Conservation (phyloP, 148 eudicot genomes). For the Polygonum aviculare region DNA sequence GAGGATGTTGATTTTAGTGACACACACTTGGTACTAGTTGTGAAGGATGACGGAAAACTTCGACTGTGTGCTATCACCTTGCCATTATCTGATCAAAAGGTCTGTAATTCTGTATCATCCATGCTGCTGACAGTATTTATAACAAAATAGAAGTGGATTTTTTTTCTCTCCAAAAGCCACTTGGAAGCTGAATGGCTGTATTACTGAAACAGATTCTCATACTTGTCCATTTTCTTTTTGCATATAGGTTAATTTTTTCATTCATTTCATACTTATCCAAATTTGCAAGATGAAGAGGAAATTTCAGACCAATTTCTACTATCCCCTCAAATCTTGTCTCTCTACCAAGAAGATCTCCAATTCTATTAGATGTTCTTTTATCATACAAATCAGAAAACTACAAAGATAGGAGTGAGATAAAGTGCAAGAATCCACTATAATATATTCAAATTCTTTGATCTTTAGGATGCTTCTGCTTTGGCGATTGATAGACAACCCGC, state of each 20-base stretch:
- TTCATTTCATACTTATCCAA: background rate
- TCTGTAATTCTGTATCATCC: slow-evolving; percentile 12
- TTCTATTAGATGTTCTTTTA: background rate
- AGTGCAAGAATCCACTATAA: background rate
- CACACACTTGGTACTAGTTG: slow-evolving; percentile 58
- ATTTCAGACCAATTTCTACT: background rate
- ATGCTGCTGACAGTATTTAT: background rate
- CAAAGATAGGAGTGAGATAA: background rate
- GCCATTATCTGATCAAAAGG: slow-evolving; percentile 59
- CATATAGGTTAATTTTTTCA: background rate
- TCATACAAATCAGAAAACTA: background rate
- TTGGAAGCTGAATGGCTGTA: background rate
- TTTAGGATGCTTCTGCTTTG: background rate
- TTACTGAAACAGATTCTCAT: background rate
- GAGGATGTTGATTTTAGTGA: slow-evolving; percentile 82
- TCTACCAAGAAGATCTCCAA: background rate
- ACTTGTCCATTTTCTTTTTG: background rate
- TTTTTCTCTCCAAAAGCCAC: background rate
- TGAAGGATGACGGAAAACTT: slow-evolving; percentile 51
- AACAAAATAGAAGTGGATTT: background rate
- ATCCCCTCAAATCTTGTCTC: background rate
- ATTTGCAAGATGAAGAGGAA: background rate
- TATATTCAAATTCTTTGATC: background rate
- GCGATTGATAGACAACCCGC: background rate
- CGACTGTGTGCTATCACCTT: slow-evolving; percentile 56